Evolutionary conservation across 805 yeast species (phyloP), one percentile per base, ranked within the genome.

Genomic region (Yarrowia sp.): DNA sequence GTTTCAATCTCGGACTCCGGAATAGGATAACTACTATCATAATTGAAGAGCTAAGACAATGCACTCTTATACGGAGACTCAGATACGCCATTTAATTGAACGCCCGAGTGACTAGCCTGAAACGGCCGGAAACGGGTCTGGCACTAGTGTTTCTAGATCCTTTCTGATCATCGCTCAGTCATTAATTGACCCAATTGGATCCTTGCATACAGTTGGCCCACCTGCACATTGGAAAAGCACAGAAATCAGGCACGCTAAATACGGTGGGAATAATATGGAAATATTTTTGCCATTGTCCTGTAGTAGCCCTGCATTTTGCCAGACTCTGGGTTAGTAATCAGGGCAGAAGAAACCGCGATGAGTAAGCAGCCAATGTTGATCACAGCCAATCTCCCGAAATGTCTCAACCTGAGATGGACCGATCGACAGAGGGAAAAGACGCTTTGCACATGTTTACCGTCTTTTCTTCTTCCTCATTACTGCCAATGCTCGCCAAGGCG

Each of bases 271-370:
- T n/a, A 33, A 33, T n/a, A 47, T 47, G 53, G 53, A 34, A 34
- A 33, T 49, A 49, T 49, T 49, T 49, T 49, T 33, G 33, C 38
- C 10, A 33, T 47, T 47, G 53, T 47, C 20, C 38, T 30, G 53
- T 30, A n/a, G 7, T n/a, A 47, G 53, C 53, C 53, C 53, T 47
- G 53, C 53, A 47, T 30, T 24, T 30, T 34, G 1, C 12, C 12
- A 14, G 4, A 17, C 2, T 15, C 9, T 20, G n/a, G 12, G 38
- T 47, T 33, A 47, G 53, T 33, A 46, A 46, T 44, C 49, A 20
- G 30, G 30, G 3, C 10, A 9, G 38, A 36, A 9, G 38, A 36
- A n/a, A 3, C 13, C 3, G 13, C 5, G 38, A 36, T 36, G 38
- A 36, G 13, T 36, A 9, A 36, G 38, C 49, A 19, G 47, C 30